Conservation (phyloP, 805 yeast genomes). For the Hanseniaspora jakobsenii region DNA sequence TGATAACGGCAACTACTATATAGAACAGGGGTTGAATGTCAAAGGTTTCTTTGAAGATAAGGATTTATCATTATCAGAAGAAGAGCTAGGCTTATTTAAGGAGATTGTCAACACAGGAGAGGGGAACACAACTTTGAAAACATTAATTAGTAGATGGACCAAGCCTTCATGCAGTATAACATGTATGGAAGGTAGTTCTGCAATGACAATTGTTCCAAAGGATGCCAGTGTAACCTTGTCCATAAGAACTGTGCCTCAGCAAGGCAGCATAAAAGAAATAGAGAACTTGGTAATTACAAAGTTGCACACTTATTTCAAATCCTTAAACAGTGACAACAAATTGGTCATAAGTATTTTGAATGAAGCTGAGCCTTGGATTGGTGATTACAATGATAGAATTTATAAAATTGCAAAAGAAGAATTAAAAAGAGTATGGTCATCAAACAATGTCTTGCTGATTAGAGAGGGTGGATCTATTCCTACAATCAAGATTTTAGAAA, state of each 20-base stretch:
- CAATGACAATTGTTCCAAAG: constrained; percentile 81
- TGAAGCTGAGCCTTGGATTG: constrained; percentile 94
- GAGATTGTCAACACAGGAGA: constrained; percentile 40
- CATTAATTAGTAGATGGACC: constrained; percentile 73
- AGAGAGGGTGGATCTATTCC: constrained; percentile 98
- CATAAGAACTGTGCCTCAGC: constrained; percentile 81
- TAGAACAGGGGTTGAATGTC: constrained; percentile 35
- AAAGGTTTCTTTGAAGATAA: not conserved
- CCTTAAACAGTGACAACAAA: constrained; percentile 48
- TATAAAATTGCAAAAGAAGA: constrained; percentile 56
- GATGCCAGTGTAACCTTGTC: constrained; percentile 66
- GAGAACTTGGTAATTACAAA: constrained; percentile 39
- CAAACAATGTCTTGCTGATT: constrained; percentile 61
- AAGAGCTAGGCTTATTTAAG: constrained; percentile 51
- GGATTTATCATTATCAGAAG: constrained; percentile 31
- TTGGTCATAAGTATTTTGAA: constrained; percentile 52
- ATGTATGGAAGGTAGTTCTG: constrained; percentile 73
- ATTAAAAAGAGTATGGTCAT: constrained; percentile 58
- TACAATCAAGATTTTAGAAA: constrained; percentile 72
- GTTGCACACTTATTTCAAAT: constrained; percentile 37
- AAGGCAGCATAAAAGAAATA: constrained; percentile 44
- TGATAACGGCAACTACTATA: not conserved
- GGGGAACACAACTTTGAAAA: constrained; percentile 31
- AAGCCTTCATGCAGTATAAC: constrained; percentile 83
- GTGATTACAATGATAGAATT: constrained; percentile 66